phyloP scores from a whole-genome alignment of 306 rosid species.

The Mucuna pruriens region DNA sequence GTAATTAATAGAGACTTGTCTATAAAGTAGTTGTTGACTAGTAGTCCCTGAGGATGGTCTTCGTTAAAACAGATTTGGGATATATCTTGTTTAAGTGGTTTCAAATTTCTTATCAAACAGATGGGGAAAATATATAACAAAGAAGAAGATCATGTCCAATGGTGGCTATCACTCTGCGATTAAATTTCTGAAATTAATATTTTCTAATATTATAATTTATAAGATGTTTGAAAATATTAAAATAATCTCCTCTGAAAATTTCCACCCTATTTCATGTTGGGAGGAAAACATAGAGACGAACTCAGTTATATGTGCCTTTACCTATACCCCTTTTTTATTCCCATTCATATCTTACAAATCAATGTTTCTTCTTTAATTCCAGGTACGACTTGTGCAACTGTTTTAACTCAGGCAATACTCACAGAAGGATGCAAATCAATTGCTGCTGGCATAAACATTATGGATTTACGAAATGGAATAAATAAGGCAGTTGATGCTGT shows the following conservation, averaged over 20 bases:
- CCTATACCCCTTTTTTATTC: neutral
- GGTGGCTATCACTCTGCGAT: neutral
- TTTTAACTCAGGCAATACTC: constrained; percentile 92
- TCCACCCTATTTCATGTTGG: constrained; percentile 5
- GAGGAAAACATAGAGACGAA: neutral
- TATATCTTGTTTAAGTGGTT: neutral
- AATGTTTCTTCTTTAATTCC: constrained; percentile 42
- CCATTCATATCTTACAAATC: constrained; percentile 8
- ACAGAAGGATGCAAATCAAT: constrained; percentile 88
- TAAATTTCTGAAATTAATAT: neutral
- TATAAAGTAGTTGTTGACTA: neutral
- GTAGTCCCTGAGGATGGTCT: neutral
- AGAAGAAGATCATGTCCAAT: neutral
- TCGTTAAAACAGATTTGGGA: neutral
- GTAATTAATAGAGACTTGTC: neutral
- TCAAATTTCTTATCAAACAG: neutral
- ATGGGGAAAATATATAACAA: neutral
- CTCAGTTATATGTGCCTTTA: neutral
- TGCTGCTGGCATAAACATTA: constrained; percentile 92
- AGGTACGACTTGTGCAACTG: constrained; percentile 99
- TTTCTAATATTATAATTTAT: constrained; percentile 1
- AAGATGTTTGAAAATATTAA: constrained; percentile 9
- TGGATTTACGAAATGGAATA: constrained; percentile 91
- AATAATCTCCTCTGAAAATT: constrained; percentile 6
- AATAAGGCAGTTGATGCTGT: constrained; percentile 89